phyloP scores from a whole-genome alignment of 2,329 filamentous ascomycete species.

The Trichophyton verrucosum region DNA sequence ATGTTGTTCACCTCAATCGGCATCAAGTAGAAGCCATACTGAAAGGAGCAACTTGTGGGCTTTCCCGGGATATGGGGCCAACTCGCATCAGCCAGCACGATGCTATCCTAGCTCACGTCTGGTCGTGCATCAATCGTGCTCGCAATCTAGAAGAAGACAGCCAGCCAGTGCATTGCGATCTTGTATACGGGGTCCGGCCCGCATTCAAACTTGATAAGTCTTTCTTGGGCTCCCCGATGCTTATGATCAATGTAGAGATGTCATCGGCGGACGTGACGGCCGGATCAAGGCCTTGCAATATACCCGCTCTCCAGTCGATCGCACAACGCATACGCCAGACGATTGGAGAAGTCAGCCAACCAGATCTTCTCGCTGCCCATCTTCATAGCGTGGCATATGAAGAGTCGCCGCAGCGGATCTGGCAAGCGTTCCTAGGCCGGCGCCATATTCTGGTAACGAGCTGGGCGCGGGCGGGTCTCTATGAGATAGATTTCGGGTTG shows the following conservation, averaged over 20 bases:
- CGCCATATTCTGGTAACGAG: conserved; percentile 35
- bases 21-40: conserved; percentile 28
- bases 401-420: conserved; percentile 36
- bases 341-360: background rate
- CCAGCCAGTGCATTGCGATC: background rate
- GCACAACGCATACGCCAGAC: background rate
- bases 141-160: background rate
- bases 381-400: conserved; percentile 36
- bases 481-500: conserved; percentile 24
- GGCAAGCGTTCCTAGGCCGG: conserved; percentile 36
- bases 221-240: background rate
- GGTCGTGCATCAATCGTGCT: conserved; percentile 34
- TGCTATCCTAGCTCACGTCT: conserved; percentile 37
- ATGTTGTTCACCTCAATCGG: conserved; percentile 28
- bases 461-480: conserved; percentile 30
- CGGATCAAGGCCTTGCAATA: background rate
- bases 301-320: background rate
- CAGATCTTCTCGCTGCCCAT: conserved; percentile 23
- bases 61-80: conserved; percentile 6
- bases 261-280: background rate
- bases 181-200: background rate
- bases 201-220: background rate
- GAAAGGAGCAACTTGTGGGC: background rate
- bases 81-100: conserved; percentile 33
- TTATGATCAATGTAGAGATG: background rate